Conservation (phyloP, 2,329 filamentous ascomycete species). For the Cercospora sp. region DNA sequence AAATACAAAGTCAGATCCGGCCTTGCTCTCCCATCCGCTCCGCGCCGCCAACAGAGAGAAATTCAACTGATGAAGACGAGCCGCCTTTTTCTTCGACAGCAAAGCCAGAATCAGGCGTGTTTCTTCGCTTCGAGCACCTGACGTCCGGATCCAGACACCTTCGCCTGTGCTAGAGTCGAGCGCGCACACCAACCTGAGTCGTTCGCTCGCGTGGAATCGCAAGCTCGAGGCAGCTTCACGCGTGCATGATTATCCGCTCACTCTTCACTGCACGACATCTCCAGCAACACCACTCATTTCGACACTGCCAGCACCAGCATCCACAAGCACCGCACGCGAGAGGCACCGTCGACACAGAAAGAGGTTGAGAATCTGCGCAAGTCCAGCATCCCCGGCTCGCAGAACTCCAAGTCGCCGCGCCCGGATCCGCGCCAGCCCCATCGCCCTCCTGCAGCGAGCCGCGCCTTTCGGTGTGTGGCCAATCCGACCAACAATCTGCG, state of each 20-base stretch:
- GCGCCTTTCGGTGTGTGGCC: not conserved
- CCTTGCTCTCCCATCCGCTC: not conserved
- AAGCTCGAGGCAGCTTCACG: not conserved
- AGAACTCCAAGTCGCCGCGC: not conserved
- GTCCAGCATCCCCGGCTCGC: not conserved
- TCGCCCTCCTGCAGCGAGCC: not conserved
- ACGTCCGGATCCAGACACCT: not conserved
- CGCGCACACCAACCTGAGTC: not conserved
- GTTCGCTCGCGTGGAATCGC: not conserved
- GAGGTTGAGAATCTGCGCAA: not conserved
- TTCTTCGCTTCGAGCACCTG: not conserved
- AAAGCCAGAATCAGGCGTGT: not conserved
- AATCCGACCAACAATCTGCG: not conserved
- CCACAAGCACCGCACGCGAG: not conserved
- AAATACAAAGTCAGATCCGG: not conserved
- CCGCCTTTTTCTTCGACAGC: not conserved
- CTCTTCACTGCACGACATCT: not conserved
- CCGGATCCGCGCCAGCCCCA: not conserved
- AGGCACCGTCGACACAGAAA: not conserved
- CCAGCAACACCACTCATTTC: not conserved
- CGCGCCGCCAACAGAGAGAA: not conserved
- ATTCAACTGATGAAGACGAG: not conserved
- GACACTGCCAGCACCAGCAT: not conserved
- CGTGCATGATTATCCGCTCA: not conserved
- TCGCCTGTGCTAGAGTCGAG: not conserved